Conservation (phyloP, 345 rosid genomes). For the Hibiscus tridactylites region DNA sequence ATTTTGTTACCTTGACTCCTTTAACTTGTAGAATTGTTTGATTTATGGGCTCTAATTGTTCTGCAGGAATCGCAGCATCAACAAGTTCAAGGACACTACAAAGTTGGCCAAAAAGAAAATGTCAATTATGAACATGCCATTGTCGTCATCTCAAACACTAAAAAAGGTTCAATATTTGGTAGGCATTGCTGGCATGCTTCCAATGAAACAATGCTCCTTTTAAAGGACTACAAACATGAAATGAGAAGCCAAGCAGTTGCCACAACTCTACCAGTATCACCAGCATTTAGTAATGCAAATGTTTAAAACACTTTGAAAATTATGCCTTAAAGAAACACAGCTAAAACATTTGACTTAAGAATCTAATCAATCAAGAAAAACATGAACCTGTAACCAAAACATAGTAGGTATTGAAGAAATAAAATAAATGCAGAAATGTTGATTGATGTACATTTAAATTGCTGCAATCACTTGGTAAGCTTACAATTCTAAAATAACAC, state of each 20-base stretch:
- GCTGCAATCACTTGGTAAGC: not conserved
- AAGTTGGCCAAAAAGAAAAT: conserved; percentile 12
- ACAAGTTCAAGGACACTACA: conserved; percentile 82
- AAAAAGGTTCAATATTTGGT: not conserved
- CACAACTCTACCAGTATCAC: not conserved
- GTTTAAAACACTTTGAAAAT: not conserved
- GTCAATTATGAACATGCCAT: conserved; percentile 13
- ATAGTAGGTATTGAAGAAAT: not conserved
- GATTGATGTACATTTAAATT: not conserved
- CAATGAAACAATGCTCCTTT: not conserved
- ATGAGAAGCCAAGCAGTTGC: not conserved
- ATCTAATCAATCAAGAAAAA: not conserved
- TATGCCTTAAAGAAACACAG: not conserved
- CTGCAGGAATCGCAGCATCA: conserved; percentile 83
- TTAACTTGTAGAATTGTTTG: conserved; percentile 67
- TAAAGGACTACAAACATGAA: not conserved
- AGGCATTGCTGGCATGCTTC: not conserved
- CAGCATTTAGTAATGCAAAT: not conserved
- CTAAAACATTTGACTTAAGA: not conserved
- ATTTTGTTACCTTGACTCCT: conserved; percentile 58
- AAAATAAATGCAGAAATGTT: not conserved
- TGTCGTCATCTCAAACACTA: not conserved
- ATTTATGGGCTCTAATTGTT: conserved; percentile 57
- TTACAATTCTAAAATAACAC: not conserved
- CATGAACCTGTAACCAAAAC: not conserved